Percentiles rank a stretch among this genome's conserved stretches.
These are phyloP conservation scores for Penicillium verrucosum DNA, from an alignment of 2,329 filamentous ascomycete species.

Conservation along the genomic window DNA sequence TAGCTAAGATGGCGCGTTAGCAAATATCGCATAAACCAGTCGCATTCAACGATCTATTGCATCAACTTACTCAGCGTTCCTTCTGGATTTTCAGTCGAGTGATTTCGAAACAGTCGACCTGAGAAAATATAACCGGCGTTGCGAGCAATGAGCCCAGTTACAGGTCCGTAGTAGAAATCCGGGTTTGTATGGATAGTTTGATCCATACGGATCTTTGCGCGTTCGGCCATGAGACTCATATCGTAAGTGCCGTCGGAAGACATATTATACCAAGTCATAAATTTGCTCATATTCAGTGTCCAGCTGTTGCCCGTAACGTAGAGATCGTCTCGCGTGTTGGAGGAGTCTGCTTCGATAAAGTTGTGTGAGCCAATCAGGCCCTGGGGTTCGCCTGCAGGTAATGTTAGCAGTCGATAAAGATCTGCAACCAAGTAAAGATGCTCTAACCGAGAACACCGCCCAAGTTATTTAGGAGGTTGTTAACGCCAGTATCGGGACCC, in stretches of 20 bases:
- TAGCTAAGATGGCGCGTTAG: slow-evolving; percentile 26
- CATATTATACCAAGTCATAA: slow-evolving; percentile 48
- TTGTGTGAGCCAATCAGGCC: slow-evolving; percentile 55
- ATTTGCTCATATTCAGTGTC: slow-evolving; percentile 52
- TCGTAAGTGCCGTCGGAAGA: slow-evolving; percentile 41
- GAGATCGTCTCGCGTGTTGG: slow-evolving; percentile 52
- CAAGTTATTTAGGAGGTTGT: slow-evolving; percentile 45
- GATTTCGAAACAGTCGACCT: slow-evolving; percentile 45
- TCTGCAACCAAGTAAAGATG: background rate
- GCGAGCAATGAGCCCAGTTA: slow-evolving; percentile 49
- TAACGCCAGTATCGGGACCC: slow-evolving; percentile 38
- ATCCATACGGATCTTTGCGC: slow-evolving; percentile 46
- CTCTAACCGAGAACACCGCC: slow-evolving; percentile 43
- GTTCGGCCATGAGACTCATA: slow-evolving; percentile 44
- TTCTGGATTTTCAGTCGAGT: slow-evolving; percentile 42
- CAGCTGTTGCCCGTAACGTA: slow-evolving; percentile 52
- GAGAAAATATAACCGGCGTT: slow-evolving; percentile 51
- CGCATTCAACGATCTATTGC: background rate
- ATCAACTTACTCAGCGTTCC: slow-evolving; percentile 36
- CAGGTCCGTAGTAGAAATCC: slow-evolving; percentile 54
- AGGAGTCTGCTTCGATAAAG: slow-evolving; percentile 55
- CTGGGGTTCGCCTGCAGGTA: slow-evolving; percentile 39
- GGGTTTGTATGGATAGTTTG: slow-evolving; percentile 52
- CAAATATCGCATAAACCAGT: too few relatives aligned
- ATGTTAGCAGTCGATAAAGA: background rate